Conservation (phyloP, 208 protist genomes). For the Leishmania aethiopica region DNA sequence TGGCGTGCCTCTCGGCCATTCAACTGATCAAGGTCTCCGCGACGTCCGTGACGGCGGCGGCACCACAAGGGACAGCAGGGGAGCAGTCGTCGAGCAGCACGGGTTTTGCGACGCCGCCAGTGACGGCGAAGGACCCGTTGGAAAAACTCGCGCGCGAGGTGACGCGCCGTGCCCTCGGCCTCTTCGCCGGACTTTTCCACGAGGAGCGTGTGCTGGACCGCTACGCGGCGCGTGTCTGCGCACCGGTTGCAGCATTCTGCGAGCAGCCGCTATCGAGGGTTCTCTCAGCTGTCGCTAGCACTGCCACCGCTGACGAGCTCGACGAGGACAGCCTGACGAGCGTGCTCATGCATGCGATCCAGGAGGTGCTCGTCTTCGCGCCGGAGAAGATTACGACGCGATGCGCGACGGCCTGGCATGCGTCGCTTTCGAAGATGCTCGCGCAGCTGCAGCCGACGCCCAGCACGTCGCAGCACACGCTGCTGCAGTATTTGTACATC, state of each 20-base stretch:
- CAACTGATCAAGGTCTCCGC: conserved; percentile 39
- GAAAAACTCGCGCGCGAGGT: conserved; percentile 27
- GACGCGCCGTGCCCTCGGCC: conserved; percentile 21
- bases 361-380: conserved; percentile 48
- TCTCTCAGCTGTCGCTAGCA: not conserved
- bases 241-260: conserved; percentile 21
- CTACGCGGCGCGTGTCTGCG: conserved; percentile 24
- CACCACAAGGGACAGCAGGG: not conserved
- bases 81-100: not conserved
- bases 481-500: conserved; percentile 30
- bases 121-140: conserved; percentile 15
- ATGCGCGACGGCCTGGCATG: conserved; percentile 46
- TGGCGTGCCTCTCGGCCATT: conserved; percentile 43
- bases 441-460: conserved; percentile 14
- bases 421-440: conserved; percentile 33
- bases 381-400: conserved; percentile 51
- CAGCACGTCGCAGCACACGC: conserved; percentile 14
- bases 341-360: conserved; percentile 16
- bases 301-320: not conserved
- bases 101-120: not conserved
- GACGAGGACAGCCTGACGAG: conserved; percentile 13
- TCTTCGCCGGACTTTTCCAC: conserved; percentile 28
- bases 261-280: conserved; percentile 15
- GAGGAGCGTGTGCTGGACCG: conserved; percentile 29
- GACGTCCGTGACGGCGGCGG: not conserved